A percentile compares a stretch with the other conserved stretches of the same genome.
Evolutionary conservation across 345 rosid genomes (phyloP).

Genomic region (Turnera subulata): DNA sequence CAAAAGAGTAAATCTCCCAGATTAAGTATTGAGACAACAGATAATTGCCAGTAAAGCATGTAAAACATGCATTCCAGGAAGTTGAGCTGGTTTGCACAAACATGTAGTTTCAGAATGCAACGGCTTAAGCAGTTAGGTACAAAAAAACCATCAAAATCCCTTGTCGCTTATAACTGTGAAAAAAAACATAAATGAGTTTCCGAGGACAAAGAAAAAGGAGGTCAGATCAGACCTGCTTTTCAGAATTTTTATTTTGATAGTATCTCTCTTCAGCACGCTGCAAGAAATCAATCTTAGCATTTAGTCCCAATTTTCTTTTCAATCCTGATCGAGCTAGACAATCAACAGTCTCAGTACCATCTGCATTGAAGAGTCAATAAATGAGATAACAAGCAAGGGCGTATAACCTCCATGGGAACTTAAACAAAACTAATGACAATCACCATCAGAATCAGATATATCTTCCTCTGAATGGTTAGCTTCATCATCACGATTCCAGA

Average conservation of each 20-base stretch:
- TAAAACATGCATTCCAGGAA: background rate
- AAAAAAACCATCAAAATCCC: background rate
- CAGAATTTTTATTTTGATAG: constrained; percentile 34
- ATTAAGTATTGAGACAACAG: no score
- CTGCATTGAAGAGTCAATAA: constrained; percentile 36
- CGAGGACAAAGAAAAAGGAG: background rate
- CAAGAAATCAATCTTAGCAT: constrained; percentile 58
- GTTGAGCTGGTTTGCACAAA: background rate
- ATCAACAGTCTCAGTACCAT: constrained; percentile 41
- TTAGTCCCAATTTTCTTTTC: constrained; percentile 46
- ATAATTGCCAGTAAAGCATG: background rate
- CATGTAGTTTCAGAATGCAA: background rate
- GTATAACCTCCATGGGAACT: background rate
- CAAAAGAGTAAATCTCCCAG: no score
- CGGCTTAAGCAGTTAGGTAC: background rate
- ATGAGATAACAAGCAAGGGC: constrained; percentile 3
- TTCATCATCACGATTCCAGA: constrained; percentile 87
- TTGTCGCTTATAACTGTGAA: background rate
- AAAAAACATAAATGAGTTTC: background rate
- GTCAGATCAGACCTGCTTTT: constrained; percentile 49
- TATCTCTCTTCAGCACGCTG: constrained; percentile 71
- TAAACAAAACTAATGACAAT: constrained; percentile 3
- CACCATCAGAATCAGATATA: constrained; percentile 86
- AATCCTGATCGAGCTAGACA: constrained; percentile 42
- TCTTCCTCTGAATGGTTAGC: constrained; percentile 79